phyloP scores from a whole-genome alignment of 192 early-diverging fungal genomes.

The Phycomyces nitens region DNA sequence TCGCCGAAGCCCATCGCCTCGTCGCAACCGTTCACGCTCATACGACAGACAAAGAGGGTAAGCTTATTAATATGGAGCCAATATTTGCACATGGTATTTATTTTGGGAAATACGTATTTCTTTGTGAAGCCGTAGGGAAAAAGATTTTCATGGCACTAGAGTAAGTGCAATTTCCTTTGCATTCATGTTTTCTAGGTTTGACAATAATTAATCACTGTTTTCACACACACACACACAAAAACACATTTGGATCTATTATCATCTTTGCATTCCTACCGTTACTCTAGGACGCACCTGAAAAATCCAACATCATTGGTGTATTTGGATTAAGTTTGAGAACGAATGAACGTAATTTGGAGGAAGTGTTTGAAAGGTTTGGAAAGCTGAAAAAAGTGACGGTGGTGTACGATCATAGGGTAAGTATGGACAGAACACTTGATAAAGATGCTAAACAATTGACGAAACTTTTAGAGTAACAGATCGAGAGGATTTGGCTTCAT shows the following conservation, averaged over 20 bases:
- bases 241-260: too few species aligned
- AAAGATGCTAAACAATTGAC: neutral
- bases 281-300: constrained; percentile 29
- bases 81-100: neutral
- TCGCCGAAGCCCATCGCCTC: constrained; percentile 20
- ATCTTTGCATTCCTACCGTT: neutral
- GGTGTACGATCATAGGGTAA: constrained; percentile 58
- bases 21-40: constrained; percentile 12
- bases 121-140: constrained; percentile 2
- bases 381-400: constrained; percentile 53
- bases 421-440: neutral
- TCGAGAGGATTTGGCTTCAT: constrained; percentile 74
- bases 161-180: constrained; percentile 10
- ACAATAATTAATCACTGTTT: too few species aligned
- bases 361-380: constrained; percentile 60
- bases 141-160: constrained; percentile 33
- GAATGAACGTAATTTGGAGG: constrained; percentile 55
- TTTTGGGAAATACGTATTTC: neutral
- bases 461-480: constrained; percentile 42
- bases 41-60: neutral
- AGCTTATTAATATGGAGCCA: neutral
- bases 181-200: neutral
- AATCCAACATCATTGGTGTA: constrained; percentile 62
- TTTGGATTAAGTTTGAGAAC: constrained; percentile 67
- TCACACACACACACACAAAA: too few species aligned